Conservation (phyloP, 1,139 yeast species). For the Taphrina wiesneri region DNA sequence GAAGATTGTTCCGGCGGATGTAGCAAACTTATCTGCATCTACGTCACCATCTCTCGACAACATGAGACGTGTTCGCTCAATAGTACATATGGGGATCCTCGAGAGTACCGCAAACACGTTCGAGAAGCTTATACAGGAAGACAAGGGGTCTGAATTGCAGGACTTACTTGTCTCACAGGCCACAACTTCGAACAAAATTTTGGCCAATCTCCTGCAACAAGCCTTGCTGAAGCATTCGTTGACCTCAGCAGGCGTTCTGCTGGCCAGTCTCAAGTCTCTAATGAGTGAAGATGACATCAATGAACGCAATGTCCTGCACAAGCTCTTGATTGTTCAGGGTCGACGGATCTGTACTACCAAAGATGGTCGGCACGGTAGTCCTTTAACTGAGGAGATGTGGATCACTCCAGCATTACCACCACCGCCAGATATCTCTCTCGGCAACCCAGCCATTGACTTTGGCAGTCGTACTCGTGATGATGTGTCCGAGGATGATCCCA, state of each 20-base stretch:
- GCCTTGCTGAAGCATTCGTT: conserved; percentile 57
- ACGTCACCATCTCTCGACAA: not conserved
- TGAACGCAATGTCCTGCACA: conserved; percentile 82
- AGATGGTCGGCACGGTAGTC: conserved; percentile 30
- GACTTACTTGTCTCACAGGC: conserved; percentile 43
- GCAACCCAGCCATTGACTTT: conserved; percentile 34
- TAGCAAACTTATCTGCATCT: conserved; percentile 40
- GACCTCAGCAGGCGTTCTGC: conserved; percentile 59
- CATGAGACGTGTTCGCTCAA: conserved; percentile 12
- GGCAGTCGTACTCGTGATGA: conserved; percentile 34
- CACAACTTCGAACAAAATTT: conserved; percentile 45
- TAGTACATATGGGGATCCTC: conserved; percentile 22
- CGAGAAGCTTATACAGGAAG: conserved; percentile 39
- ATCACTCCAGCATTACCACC: conserved; percentile 32
- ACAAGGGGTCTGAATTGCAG: conserved; percentile 37
- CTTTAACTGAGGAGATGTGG: conserved; percentile 28
- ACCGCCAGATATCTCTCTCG: conserved; percentile 3
- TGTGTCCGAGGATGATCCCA: conserved; percentile 51
- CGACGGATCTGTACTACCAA: conserved; percentile 47
- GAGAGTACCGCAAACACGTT: conserved; percentile 22
- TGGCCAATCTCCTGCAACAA: conserved; percentile 62
- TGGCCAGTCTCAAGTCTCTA: conserved; percentile 53
- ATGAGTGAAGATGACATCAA: conserved; percentile 72
- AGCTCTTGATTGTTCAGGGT: conserved; percentile 74
- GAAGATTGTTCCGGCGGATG: conserved; percentile 44